Evolutionary conservation across 495 filamentous ascomycete species (phyloP).

Genomic region (Thermothielavioides terrestris): DNA sequence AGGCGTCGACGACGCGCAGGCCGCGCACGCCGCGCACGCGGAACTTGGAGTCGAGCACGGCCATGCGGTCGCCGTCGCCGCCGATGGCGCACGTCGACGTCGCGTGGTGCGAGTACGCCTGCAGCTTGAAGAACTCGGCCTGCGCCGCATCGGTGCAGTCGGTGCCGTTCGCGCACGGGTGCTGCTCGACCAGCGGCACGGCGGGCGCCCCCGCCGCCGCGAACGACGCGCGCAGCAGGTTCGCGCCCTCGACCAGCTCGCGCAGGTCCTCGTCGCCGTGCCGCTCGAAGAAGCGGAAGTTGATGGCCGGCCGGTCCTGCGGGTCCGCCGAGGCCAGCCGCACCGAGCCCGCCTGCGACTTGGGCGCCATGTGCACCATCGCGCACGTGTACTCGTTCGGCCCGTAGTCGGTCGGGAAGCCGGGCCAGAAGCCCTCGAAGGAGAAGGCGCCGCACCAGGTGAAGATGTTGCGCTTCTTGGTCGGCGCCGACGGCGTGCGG

Average conservation of each 20-base stretch:
- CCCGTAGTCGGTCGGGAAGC: conserved; percentile 37
- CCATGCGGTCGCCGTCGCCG: conserved; percentile 37
- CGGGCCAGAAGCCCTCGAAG: conserved; percentile 44
- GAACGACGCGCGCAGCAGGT: conserved; percentile 39
- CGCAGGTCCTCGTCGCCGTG: conserved; percentile 33
- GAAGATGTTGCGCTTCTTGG: conserved; percentile 36
- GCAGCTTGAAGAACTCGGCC: conserved; percentile 37
- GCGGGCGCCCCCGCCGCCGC: conserved; percentile 25
- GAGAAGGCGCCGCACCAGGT: conserved; percentile 39
- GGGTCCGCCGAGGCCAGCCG: conserved; percentile 42
- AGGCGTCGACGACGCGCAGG: conserved; percentile 49
- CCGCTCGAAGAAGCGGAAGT: conserved; percentile 48
- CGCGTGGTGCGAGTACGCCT: conserved; percentile 47
- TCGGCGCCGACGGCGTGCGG: conserved; percentile 36
- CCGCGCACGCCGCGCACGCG: conserved; percentile 40
- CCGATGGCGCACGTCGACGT: conserved; percentile 43
- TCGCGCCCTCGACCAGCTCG: conserved; percentile 43
- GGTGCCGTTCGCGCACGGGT: conserved; percentile 30
- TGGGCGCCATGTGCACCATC: conserved; percentile 41
- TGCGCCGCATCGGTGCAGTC: conserved; percentile 32
- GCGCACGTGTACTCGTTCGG: conserved; percentile 35
- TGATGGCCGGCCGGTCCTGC: conserved; percentile 46
- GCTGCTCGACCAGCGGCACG: conserved; percentile 32
- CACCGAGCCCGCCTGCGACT: conserved; percentile 45
- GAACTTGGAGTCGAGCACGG: conserved; percentile 46